Conservation (phyloP, 129 eudicot genomes). For the Lactuca sativa region DNA sequence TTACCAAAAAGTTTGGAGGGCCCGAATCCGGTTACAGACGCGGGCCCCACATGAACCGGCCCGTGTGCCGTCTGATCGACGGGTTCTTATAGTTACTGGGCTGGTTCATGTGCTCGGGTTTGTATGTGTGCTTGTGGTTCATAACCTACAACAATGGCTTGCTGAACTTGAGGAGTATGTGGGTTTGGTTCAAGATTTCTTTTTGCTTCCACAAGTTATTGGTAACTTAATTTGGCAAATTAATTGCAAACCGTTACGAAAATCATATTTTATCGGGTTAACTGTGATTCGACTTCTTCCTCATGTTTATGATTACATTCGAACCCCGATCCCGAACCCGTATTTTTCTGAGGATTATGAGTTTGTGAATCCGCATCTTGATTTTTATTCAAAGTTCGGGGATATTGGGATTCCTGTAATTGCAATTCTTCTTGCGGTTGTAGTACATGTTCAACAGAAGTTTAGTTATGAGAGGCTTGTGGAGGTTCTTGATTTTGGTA, state of each 20-base stretch:
- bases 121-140: constrained; percentile 48
- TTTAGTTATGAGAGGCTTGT: constrained; percentile 60
- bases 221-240: constrained; percentile 77
- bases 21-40: constrained; percentile 57
- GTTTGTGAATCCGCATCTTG: constrained; percentile 67
- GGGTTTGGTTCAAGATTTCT: constrained; percentile 85
- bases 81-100: constrained; percentile 48
- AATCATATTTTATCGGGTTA: constrained; percentile 67
- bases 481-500: constrained; percentile 39
- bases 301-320: constrained; percentile 66
- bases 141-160: constrained; percentile 56
- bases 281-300: constrained; percentile 74
- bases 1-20: constrained; percentile 80
- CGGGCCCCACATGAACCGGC: constrained; percentile 63
- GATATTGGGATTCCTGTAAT: constrained; percentile 60
- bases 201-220: constrained; percentile 87
- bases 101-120: constrained; percentile 62
- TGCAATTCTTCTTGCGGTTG: constrained; percentile 55
- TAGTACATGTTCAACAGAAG: constrained; percentile 67
- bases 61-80: constrained; percentile 65
- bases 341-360: constrained; percentile 80
- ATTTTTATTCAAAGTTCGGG: constrained; percentile 68
- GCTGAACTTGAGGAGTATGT: constrained; percentile 74
- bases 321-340: constrained; percentile 54
- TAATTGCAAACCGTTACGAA: constrained; percentile 61